A percentile compares a stretch with the other conserved stretches of the same genome.
phyloP scores from a whole-genome alignment of 768 basidiomycete species.

The Amanita rimosa region DNA sequence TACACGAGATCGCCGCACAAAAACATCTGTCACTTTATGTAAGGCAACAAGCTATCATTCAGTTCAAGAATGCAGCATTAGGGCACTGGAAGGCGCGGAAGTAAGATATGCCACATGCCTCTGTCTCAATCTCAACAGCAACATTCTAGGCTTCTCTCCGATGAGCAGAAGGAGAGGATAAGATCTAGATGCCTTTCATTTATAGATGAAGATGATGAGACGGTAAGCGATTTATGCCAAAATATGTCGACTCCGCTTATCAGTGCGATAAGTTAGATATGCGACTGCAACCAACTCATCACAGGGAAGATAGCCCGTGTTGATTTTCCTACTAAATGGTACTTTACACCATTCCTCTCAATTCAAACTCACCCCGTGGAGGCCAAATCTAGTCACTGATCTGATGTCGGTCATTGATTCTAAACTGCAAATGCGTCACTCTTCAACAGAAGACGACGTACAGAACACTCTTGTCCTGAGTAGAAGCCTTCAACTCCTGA shows the following conservation, averaged over 20 bases:
- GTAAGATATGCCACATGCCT: conserved; percentile 24
- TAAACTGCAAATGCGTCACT: conserved; percentile 39
- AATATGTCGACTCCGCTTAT: background rate
- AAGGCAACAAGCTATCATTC: conserved; percentile 76
- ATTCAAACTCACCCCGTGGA: conserved; percentile 14
- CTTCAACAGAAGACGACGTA: conserved; percentile 27
- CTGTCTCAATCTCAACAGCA: background rate
- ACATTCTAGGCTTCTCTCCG: conserved; percentile 45
- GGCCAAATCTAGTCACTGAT: conserved; percentile 48
- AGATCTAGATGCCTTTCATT: conserved; percentile 54
- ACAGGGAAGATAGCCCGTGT: conserved; percentile 67
- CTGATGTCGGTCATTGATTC: conserved; percentile 45
- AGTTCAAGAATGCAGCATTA: conserved; percentile 75
- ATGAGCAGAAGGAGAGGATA: conserved; percentile 57
- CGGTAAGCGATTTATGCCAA: conserved; percentile 28
- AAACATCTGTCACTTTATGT: conserved; percentile 48
- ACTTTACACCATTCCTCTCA: conserved; percentile 10
- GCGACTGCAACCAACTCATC: conserved; percentile 65
- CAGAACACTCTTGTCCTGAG: conserved; percentile 39
- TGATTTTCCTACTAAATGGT: conserved; percentile 73
- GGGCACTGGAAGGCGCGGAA: conserved; percentile 72
- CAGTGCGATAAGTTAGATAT: conserved; percentile 39
- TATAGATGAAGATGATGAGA: conserved; percentile 69
- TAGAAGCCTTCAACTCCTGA: conserved; percentile 52
- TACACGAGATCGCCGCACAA: conserved; percentile 65